Evolutionary conservation across 2,329 filamentous ascomycete species (phyloP).

Genomic region (Leptographium wingfieldii): DNA sequence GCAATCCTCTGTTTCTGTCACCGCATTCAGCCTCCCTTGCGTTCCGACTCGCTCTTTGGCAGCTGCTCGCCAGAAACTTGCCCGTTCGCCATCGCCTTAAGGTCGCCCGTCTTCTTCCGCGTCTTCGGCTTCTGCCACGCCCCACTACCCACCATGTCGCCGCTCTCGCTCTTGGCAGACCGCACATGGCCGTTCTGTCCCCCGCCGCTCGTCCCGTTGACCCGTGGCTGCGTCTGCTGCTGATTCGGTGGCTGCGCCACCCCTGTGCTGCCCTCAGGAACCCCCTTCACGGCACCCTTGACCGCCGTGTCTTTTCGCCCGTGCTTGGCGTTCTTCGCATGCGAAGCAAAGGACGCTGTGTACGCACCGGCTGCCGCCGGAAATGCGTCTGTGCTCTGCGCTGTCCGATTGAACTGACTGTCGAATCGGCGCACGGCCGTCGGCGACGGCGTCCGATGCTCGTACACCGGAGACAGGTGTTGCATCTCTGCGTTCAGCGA

Average conservation of each 20-base stretch:
- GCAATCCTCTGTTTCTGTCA: background rate
- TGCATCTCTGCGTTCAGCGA: conserved; percentile 30
- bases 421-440: conserved; percentile 41
- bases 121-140: conserved; percentile 50
- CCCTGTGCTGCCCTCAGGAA: background rate
- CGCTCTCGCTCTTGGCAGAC: conserved; percentile 38
- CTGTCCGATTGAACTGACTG: background rate
- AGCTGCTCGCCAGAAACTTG: conserved; percentile 35
- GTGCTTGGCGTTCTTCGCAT: background rate
- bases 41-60: conserved; percentile 46
- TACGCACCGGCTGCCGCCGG: background rate
- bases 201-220: conserved; percentile 20
- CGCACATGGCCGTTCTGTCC: conserved; percentile 37
- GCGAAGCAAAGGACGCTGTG: background rate
- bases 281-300: conserved; percentile 8
- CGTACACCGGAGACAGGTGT: conserved; percentile 61
- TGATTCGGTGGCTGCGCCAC: background rate
- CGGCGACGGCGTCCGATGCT: conserved; percentile 59
- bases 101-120: conserved; percentile 36
- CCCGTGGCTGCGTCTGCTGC: conserved; percentile 11
- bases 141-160: conserved; percentile 18
- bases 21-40: conserved; percentile 46
- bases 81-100: conserved; percentile 32
- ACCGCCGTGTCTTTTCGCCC: background rate
- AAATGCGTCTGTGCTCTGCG: background rate